phyloP scores from a whole-genome alignment of 345 rosid species.

The Eutrema yunnanense region DNA sequence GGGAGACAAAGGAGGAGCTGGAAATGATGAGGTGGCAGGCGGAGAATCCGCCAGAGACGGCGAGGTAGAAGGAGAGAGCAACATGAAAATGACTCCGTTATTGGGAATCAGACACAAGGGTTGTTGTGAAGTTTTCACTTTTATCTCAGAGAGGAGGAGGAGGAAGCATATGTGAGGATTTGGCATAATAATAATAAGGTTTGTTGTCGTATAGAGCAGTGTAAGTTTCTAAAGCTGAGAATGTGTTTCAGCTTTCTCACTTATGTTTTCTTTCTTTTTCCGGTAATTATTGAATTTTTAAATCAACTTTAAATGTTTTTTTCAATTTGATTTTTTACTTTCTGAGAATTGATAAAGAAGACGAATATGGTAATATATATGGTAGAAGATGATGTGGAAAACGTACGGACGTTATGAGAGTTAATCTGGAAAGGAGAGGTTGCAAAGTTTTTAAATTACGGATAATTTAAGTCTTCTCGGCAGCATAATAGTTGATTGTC shows the following conservation, averaged over 20 bases:
- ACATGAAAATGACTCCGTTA: slow-evolving; percentile 4
- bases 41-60: slow-evolving; percentile 19
- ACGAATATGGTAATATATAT: too few species aligned
- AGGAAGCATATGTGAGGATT: slow-evolving; percentile 24
- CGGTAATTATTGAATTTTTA: neutral
- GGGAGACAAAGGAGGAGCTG: slow-evolving; percentile 1
- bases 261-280: neutral
- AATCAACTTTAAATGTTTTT: neutral
- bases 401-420: too few species aligned
- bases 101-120: neutral
- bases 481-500: too few species aligned
- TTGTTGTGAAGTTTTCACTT: neutral
- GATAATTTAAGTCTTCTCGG: too few species aligned
- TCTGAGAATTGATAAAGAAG: too few species aligned
- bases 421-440: too few species aligned
- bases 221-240: slow-evolving; percentile 13
- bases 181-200: neutral
- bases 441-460: too few species aligned
- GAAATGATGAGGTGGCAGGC: slow-evolving; percentile 16
- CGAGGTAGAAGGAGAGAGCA: slow-evolving; percentile 24
- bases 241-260: slow-evolving; percentile 14
- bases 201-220: slow-evolving; percentile 25
- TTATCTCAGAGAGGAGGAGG: neutral
- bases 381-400: too few species aligned
- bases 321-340: too few species aligned